Conservation (phyloP, 192 early-diverging fungal species). For the Powellomyces hirtus region DNA sequence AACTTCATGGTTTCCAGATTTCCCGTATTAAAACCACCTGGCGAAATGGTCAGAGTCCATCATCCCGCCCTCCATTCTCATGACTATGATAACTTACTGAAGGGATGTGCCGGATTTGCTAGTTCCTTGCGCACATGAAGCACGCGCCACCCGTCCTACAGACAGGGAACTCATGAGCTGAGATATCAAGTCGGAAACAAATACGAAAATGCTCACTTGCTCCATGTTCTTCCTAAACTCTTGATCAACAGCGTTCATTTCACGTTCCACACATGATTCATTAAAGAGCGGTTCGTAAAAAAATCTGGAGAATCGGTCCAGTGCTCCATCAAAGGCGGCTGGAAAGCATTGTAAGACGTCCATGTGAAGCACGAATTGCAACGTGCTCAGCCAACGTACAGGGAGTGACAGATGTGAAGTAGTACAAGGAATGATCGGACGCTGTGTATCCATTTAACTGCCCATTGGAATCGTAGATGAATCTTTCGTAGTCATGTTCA, state of each 20-base stretch:
- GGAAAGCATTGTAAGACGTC: too few species aligned
- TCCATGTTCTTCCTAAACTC: slow-evolving; percentile 43
- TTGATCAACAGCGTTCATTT: slow-evolving; percentile 46
- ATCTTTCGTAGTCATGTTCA: slow-evolving; percentile 37
- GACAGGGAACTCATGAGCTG: background rate
- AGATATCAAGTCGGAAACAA: background rate
- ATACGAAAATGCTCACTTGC: background rate
- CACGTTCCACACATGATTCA: slow-evolving; percentile 38
- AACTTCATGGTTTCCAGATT: slow-evolving; percentile 47
- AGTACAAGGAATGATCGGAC: slow-evolving; percentile 43
- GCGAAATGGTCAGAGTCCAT: background rate
- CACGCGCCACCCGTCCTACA: slow-evolving; percentile 33
- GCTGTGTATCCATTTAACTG: slow-evolving; percentile 43
- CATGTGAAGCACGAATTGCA: too few species aligned
- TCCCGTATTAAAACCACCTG: slow-evolving; percentile 41
- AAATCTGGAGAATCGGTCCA: slow-evolving; percentile 44
- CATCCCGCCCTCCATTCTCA: background rate
- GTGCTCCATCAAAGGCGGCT: slow-evolving; percentile 38
- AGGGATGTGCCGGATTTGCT: slow-evolving; percentile 36
- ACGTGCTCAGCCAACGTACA: background rate
- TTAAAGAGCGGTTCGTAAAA: slow-evolving; percentile 49
- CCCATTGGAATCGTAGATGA: slow-evolving; percentile 39
- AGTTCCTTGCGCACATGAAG: slow-evolving; percentile 41
- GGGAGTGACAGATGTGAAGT: slow-evolving; percentile 30
- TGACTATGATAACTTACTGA: background rate